A percentile compares a stretch with the other conserved stretches of the same genome.
These are phyloP conservation scores for Nemania sp. DNA, from an alignment of 2,329 filamentous ascomycete species.

Conservation along the genomic window DNA sequence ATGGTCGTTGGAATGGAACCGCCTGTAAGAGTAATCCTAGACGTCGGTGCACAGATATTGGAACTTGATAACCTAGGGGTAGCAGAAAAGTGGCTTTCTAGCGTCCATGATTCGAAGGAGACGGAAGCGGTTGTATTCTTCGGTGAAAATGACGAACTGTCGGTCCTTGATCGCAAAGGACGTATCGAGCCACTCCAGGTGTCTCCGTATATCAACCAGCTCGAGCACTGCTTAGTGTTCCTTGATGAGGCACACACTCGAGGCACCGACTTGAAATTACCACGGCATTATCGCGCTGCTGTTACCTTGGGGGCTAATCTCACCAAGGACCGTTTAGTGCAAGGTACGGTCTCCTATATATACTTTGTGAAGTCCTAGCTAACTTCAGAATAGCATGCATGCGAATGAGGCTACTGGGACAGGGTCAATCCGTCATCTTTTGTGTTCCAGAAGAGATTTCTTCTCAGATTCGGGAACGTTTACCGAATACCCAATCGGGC, in stretches of 20 bases:
- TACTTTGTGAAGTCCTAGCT: background rate
- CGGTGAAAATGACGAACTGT: slow-evolving; percentile 65
- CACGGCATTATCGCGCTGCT: slow-evolving; percentile 68
- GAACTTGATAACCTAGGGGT: slow-evolving; percentile 70
- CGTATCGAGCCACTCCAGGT: slow-evolving; percentile 62
- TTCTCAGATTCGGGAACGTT: slow-evolving; percentile 59
- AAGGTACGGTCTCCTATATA: slow-evolving; percentile 62
- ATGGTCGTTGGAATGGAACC: slow-evolving; percentile 56
- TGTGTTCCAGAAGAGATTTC: slow-evolving; percentile 70
- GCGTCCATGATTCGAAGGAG: slow-evolving; percentile 21
- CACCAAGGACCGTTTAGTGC: slow-evolving; percentile 76
- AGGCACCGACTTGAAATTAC: slow-evolving; percentile 75
- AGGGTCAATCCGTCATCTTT: slow-evolving; percentile 74
- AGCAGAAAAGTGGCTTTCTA: slow-evolving; percentile 65
- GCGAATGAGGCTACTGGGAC: slow-evolving; percentile 76
- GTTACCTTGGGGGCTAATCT: slow-evolving; percentile 74
- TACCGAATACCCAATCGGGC: background rate
- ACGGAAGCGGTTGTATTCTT: slow-evolving; percentile 68
- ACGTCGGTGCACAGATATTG: slow-evolving; percentile 77
- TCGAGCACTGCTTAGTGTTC: slow-evolving; percentile 73
- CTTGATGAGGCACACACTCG: slow-evolving; percentile 78
- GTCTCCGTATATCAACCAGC: slow-evolving; percentile 68
- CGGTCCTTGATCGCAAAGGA: slow-evolving; percentile 63
- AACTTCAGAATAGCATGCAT: slow-evolving; percentile 67
- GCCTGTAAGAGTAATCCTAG: slow-evolving; percentile 70